Evolutionary conservation across 169 alveolate species (phyloP).

Genomic region (Plasmodium gonderi): DNA sequence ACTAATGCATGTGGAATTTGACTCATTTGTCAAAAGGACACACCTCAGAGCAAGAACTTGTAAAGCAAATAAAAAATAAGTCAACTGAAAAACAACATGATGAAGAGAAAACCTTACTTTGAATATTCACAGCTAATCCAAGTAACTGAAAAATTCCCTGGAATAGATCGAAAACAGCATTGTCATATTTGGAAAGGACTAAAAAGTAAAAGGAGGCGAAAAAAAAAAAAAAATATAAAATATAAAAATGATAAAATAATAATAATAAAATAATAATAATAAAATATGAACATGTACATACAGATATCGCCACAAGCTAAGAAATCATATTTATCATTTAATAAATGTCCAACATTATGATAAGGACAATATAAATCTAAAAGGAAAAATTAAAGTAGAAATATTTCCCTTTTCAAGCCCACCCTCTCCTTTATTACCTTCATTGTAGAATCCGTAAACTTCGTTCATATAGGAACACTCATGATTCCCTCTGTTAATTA

Average conservation of each 20-base stretch:
- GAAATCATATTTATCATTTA: not conserved
- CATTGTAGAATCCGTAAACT: constrained; percentile 91
- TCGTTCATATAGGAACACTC: constrained; percentile 93
- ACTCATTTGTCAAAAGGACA: too few relatives aligned
- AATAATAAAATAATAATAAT: too few relatives aligned
- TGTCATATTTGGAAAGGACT: constrained; percentile 87
- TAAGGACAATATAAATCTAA: not conserved
- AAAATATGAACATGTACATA: not conserved
- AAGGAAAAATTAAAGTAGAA: not conserved
- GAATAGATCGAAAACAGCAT: constrained; percentile 88
- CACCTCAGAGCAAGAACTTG: too few relatives aligned
- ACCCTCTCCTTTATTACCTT: constrained; percentile 84
- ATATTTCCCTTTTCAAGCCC: not conserved
- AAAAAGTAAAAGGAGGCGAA: not conserved
- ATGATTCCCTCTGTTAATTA: constrained; percentile 93
- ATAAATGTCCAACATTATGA: too few relatives aligned
- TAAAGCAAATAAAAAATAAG: not conserved
- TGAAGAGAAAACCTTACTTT: constrained; percentile 81
- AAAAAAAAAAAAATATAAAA: not conserved
- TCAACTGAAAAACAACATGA: not conserved
- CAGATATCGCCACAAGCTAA: not conserved
- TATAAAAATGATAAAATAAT: not conserved
- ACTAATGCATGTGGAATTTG: too few relatives aligned
- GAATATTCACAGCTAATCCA: constrained; percentile 88
- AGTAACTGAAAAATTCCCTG: constrained; percentile 89